These are phyloP conservation scores for Pilaira anomala DNA, from an alignment of 192 early-diverging fungal species.

Conservation along the genomic window DNA sequence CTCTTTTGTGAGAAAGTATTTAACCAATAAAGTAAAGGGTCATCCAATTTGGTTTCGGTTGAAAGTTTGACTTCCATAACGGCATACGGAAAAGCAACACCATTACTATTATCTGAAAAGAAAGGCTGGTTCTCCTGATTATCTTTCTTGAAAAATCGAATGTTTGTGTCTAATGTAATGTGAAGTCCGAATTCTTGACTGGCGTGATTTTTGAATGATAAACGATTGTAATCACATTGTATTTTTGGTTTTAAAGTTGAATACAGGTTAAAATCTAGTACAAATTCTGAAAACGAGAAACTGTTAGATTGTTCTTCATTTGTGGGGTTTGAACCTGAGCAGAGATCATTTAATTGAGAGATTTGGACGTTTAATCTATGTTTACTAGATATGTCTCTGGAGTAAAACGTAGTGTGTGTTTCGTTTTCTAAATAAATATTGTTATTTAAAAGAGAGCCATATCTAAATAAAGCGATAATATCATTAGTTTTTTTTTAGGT, in stretches of 20 bases:
- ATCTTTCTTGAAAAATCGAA: slow-evolving; percentile 69
- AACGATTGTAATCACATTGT: slow-evolving; percentile 83
- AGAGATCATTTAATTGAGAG: no score
- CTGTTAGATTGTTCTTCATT: no score
- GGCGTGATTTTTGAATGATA: slow-evolving; percentile 85
- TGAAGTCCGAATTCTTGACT: slow-evolving; percentile 64
- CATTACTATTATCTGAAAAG: slow-evolving; percentile 60
- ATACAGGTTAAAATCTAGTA: slow-evolving; percentile 52
- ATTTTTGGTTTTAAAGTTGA: slow-evolving; percentile 64
- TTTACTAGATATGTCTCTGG: slow-evolving; percentile 53
- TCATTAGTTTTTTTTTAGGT: slow-evolving; percentile 77
- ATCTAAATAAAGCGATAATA: slow-evolving; percentile 66
- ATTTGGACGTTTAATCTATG: slow-evolving; percentile 26
- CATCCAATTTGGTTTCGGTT: slow-evolving; percentile 61
- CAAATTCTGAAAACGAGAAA: neutral
- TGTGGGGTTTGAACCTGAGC: no score
- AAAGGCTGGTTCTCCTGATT: slow-evolving; percentile 65
- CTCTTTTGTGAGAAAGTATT: slow-evolving; percentile 59
- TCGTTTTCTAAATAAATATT: slow-evolving; percentile 66
- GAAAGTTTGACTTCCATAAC: slow-evolving; percentile 84
- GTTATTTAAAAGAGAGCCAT: slow-evolving; percentile 60
- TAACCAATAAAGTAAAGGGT: slow-evolving; percentile 51
- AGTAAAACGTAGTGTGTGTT: slow-evolving; percentile 71
- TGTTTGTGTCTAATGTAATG: slow-evolving; percentile 81
- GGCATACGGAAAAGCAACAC: slow-evolving; percentile 32